Base-by-base conservation (phyloP, 2,329 filamentous ascomycete genomes). In the Ophiognomonia clavigignenti-juglandacearum region DNA sequence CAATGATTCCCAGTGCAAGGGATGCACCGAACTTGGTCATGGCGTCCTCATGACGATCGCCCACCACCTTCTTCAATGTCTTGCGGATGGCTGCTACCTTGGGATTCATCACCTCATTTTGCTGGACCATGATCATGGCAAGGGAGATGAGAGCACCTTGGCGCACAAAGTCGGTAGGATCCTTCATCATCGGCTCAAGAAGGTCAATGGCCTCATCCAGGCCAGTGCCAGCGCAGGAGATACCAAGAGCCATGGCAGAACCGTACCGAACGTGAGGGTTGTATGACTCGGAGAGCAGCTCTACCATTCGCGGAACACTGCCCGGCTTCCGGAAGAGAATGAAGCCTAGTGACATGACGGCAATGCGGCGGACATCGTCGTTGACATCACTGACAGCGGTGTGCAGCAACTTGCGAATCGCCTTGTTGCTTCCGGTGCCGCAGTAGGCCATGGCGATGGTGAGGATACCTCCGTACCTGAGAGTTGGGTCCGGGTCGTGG, bases 1-100 rank as follows among this genome's bases (percentile, higher is more conserved):
- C 93, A 52, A 98, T 96, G 64, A 98, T 97, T 60, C 93, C 93
- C 16, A 98, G 77, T 9, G 93, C 93, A 22, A 98, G 78, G 38
- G 93, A 88, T 57, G 89, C 92, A 59, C 93, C 93, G 56, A 98
- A 98, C 67, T 98, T 98, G 63, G 93, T 95, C 92, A 98, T 97
- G 51, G 93, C 93, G 72, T 98, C 93, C 66, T 98, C 93, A 58
- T 98, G 93, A 43, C 93, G 85, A 65, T 98, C 93, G 32, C 86
- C 83, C 20, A 97, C 83, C 48, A 96, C 89, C 76, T 96, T 97
- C 72, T 89, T 86, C 52, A 98, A 80, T 3, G 88, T 91, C 74
- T 96, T 96, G 59, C 93, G 85, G 56, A 97, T 91, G 2, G 84
- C 80, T 19, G 83, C 82, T 39, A 96, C 92, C 74, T 97, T 96